phyloP scores from a whole-genome alignment of 192 early-diverging fungal genomes.

The Coemansia sp. region DNA sequence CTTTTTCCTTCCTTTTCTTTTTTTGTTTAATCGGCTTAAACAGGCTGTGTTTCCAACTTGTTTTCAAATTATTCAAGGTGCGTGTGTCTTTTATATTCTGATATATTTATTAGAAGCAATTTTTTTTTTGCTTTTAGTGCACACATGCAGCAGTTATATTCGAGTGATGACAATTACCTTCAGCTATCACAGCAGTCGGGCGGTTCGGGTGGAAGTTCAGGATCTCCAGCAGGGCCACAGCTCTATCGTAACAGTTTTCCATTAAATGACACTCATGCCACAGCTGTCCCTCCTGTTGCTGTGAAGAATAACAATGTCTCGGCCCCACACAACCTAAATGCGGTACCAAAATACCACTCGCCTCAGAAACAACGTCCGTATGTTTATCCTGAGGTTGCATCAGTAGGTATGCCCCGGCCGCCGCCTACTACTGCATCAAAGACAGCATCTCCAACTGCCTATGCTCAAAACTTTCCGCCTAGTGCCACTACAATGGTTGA shows the following conservation, averaged over 20 bases:
- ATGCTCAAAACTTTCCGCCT: conserved; percentile 1
- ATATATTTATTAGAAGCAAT: background rate
- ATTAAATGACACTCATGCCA: conserved; percentile 7
- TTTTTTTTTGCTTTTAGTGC: conserved; percentile 3
- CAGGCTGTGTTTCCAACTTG: background rate
- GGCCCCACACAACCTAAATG: background rate
- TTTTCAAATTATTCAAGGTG: background rate
- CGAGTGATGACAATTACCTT: conserved; percentile 38
- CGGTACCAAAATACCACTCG: conserved; percentile 1
- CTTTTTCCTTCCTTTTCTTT: conserved; percentile 2
- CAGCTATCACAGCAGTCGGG: conserved; percentile 26
- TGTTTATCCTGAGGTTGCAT: conserved; percentile 15
- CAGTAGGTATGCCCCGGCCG: background rate
- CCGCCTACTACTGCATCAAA: conserved; percentile 1
- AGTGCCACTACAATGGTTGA: background rate
- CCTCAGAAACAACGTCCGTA: conserved; percentile 1
- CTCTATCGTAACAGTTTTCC: conserved; percentile 41
- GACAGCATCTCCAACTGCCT: conserved; percentile 6
- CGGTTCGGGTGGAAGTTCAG: conserved; percentile 13
- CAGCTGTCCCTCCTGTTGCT: background rate
- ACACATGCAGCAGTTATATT: conserved; percentile 32
- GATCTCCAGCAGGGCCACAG: conserved; percentile 29
- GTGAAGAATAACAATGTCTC: conserved; percentile 1
- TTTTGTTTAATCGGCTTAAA: background rate
- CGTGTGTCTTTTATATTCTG: background rate